phyloP scores from a whole-genome alignment of 129 eudicot genomes.

The Arctium minus region DNA sequence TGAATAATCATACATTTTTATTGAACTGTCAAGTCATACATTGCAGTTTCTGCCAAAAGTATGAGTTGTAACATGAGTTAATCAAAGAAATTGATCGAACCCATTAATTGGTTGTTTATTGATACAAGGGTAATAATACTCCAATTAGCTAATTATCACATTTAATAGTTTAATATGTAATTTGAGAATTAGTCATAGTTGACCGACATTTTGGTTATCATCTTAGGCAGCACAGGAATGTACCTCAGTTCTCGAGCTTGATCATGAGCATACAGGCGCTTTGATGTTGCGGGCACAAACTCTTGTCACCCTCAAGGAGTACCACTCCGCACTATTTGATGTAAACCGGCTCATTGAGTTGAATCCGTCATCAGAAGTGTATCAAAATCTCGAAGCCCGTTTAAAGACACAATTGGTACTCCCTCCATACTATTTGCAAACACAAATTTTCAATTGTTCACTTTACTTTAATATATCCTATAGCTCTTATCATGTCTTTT shows the following conservation, averaged over 20 bases:
- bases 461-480: neutral
- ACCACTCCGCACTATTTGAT: slow-evolving; percentile 87
- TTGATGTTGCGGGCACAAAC: slow-evolving; percentile 98
- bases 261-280: slow-evolving; percentile 92
- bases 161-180: neutral
- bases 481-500: no score
- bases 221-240: slow-evolving; percentile 90
- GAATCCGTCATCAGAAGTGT: slow-evolving; percentile 89
- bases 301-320: slow-evolving; percentile 85
- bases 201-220: slow-evolving; percentile 9
- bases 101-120: neutral
- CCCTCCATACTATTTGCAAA: slow-evolving; percentile 8
- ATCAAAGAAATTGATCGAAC: neutral
- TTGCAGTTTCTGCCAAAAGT: neutral
- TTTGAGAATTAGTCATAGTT: neutral
- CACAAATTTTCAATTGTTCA: neutral
- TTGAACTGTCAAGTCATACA: neutral
- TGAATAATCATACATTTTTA: neutral
- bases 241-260: slow-evolving; percentile 92
- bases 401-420: slow-evolving; percentile 89
- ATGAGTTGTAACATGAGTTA: neutral
- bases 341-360: slow-evolving; percentile 85
- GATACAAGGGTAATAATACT: neutral
- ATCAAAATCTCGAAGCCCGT: slow-evolving; percentile 80
- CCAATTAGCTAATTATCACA: neutral